Base-by-base conservation (phyloP, 208 protist genomes). In the Leishmania martiniquensis region DNA sequence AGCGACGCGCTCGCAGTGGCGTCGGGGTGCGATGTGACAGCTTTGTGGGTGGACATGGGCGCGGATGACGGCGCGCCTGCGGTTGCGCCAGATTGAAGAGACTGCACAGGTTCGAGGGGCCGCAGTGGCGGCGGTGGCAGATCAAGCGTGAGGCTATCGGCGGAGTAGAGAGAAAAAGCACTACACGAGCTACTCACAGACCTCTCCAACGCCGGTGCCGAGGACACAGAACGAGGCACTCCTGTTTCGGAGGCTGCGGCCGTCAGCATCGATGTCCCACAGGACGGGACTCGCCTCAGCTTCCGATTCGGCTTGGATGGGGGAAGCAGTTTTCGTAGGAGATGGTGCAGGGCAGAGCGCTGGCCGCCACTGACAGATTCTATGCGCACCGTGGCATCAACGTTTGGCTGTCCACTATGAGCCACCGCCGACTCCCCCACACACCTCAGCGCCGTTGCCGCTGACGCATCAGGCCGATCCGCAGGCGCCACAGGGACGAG, bases 91-190 rank as follows among this genome's bases (percentile, higher is more conserved):
- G 68, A 44, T 63, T 15, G 49, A 29, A 60, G 49, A 32, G 49
- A 7, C 52, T 29, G 12, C 0, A 17, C 6, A 37, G 51, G 49
- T 0, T n/a, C 42, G 32, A 60, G 39, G 42, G 54, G 42, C 34
- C 12, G 59, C 3, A 49, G 25, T 10, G 75, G 75, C 42, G 45
- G 68, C 57, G 20, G 52, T 9, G 80, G 75, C 29, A 73, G 22
- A 39, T 84, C 75, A 9, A 32, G 54, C 60, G 25, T n/a, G 39
- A 45, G 62, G 75, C 80, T 80, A 54, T 79, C 75, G 2, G 74
- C 68, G 1, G 80, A 84, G 68, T 80, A 76, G n/a, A 84, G 75
- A 2, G 80, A 76, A 20, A 77, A 86, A 25, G 76, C 68, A 39
- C 77, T 80, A 72, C 76, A 72, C n/a, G 68, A 76, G 67, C 73